These are phyloP conservation scores for Lactarius deliciosus DNA, from an alignment of 768 basidiomycete genomes.

Conservation along the genomic window DNA sequence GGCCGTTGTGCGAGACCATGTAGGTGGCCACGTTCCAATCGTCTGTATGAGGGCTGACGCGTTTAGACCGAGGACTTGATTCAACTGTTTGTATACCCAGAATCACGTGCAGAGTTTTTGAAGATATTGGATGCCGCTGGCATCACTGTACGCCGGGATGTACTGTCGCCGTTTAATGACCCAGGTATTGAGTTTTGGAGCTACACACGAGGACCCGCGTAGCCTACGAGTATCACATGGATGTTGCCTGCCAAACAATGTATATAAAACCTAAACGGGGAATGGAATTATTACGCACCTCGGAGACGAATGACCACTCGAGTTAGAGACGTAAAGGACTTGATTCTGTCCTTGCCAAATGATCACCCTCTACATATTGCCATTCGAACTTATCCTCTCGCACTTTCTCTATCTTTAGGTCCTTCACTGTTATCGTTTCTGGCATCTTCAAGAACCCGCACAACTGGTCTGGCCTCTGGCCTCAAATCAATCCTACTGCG, in stretches of 20 bases:
- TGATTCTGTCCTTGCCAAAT: constrained; percentile 26
- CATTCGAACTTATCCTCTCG: constrained; percentile 65
- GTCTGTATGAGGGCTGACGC: neutral
- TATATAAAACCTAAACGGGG: constrained; percentile 12
- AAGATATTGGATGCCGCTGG: constrained; percentile 47
- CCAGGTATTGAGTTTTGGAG: constrained; percentile 64
- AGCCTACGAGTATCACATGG: neutral
- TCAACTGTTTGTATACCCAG: constrained; percentile 65
- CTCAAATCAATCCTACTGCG: constrained; percentile 47
- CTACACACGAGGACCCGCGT: constrained; percentile 38
- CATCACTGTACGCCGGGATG: constrained; percentile 36
- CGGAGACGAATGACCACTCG: neutral
- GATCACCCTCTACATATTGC: constrained; percentile 58
- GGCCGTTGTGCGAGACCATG: constrained; percentile 57
- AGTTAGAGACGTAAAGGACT: constrained; percentile 2
- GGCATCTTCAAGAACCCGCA: constrained; percentile 35
- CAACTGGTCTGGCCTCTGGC: constrained; percentile 29
- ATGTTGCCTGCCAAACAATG: neutral
- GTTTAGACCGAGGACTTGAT: constrained; percentile 57
- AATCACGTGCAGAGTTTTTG: constrained; percentile 70
- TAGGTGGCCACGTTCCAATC: constrained; percentile 40
- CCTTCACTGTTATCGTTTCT: constrained; percentile 61
- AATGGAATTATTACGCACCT: neutral
- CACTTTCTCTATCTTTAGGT: constrained; percentile 63
- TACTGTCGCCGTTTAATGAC: constrained; percentile 31